phyloP scores from a whole-genome alignment of 441 rosid genomes.

The Gossypium schwendimanii region DNA sequence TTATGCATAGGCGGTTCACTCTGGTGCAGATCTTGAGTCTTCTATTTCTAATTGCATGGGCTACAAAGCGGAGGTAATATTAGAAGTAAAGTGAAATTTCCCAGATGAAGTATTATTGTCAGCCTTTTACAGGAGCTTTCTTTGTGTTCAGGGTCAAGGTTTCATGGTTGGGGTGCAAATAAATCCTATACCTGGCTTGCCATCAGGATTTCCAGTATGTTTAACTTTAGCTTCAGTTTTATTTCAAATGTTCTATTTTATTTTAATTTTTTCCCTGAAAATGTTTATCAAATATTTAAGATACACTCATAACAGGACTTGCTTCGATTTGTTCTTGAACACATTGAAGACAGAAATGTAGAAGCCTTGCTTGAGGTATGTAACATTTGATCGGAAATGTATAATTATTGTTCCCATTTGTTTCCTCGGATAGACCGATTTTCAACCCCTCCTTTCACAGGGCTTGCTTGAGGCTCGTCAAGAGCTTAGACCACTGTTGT shows the following conservation, averaged over 20 bases:
- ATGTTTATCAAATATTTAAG: constrained; percentile 11
- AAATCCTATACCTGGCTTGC: constrained; percentile 83
- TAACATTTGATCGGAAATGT: constrained; percentile 5
- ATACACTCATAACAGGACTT: constrained; percentile 47
- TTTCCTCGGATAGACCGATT: not conserved
- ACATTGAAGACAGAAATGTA: constrained; percentile 82
- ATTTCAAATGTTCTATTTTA: constrained; percentile 11
- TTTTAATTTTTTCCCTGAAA: not conserved
- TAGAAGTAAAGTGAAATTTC: constrained; percentile 23
- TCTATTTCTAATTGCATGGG: constrained; percentile 96
- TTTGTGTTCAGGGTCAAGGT: constrained; percentile 79
- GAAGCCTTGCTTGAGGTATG: constrained; percentile 87
- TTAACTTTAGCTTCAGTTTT: constrained; percentile 21
- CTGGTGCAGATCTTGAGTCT: constrained; percentile 98
- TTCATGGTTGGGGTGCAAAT: constrained; percentile 99
- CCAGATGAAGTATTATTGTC: constrained; percentile 15
- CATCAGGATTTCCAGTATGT: constrained; percentile 84
- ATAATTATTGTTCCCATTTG: not conserved
- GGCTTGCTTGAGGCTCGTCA: constrained; percentile 97
- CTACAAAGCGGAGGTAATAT: constrained; percentile 65
- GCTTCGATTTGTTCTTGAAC: constrained; percentile 73
- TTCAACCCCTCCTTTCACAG: constrained; percentile 26
- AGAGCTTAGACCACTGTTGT: constrained; percentile 72
- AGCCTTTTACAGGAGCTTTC: constrained; percentile 12
- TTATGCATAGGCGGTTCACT: constrained; percentile 85